phyloP scores from a whole-genome alignment of 352 stramenopile genomes.

The Phytophthora syringae region DNA sequence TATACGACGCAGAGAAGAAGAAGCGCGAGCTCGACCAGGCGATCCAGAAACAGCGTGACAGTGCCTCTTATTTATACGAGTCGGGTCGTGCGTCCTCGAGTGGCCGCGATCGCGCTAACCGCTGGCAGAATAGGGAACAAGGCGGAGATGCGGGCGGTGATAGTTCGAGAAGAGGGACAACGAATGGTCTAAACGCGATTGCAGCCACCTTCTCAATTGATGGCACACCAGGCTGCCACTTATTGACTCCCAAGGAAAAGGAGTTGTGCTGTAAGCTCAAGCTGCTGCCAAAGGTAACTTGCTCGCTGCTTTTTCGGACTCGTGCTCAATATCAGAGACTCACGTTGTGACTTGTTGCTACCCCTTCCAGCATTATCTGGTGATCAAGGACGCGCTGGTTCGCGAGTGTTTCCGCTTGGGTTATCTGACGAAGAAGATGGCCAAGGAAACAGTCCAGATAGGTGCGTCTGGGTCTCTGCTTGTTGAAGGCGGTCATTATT shows the following conservation, averaged over 20 bases:
- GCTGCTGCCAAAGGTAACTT: conserved; percentile 87
- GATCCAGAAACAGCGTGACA: conserved; percentile 89
- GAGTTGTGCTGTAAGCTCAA: conserved; percentile 91
- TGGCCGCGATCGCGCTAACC: conserved; percentile 68
- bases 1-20: conserved; percentile 95
- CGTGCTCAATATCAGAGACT: background rate
- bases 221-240: conserved; percentile 80
- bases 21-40: conserved; percentile 92
- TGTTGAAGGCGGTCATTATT: conserved; percentile 3
- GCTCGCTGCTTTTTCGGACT: background rate
- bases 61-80: conserved; percentile 88
- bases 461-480: conserved; percentile 45
- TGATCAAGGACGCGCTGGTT: conserved; percentile 96
- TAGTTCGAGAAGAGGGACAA: conserved; percentile 35
- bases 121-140: conserved; percentile 69
- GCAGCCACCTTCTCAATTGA: conserved; percentile 78
- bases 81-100: conserved; percentile 59
- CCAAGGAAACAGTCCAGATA: conserved; percentile 92
- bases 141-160: conserved; percentile 35
- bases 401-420: conserved; percentile 84
- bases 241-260: conserved; percentile 92
- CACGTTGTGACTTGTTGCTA: conserved; percentile 9
- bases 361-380: conserved; percentile 87
- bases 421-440: conserved; percentile 77
- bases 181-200: conserved; percentile 33